phyloP scores from a whole-genome alignment of 108 stramenopile genomes.

The Mediolabrus comicus region DNA sequence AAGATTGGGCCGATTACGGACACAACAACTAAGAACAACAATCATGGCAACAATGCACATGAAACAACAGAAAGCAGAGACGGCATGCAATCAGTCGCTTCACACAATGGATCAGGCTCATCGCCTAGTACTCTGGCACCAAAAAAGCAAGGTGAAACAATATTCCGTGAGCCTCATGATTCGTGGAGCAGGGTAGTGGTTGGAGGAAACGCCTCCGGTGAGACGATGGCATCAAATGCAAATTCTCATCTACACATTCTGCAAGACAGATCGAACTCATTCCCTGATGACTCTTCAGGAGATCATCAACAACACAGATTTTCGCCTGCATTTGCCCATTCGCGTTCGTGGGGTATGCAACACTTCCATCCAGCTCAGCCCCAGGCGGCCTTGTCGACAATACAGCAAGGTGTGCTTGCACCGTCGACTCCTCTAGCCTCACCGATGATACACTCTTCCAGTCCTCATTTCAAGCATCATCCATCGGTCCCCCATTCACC shows the following conservation, averaged over 20 bases:
- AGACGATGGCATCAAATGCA: slow-evolving; percentile 42
- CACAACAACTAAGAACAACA: background rate
- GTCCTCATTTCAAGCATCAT: slow-evolving; percentile 17
- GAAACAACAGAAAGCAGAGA: slow-evolving; percentile 7
- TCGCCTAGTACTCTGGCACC: background rate
- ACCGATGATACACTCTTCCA: slow-evolving; percentile 14
- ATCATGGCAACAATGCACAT: background rate
- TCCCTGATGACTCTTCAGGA: slow-evolving; percentile 8
- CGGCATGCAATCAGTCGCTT: background rate
- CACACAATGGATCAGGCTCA: background rate
- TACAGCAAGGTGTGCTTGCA: slow-evolving; percentile 22
- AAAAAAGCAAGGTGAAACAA: slow-evolving; percentile 7
- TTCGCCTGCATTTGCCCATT: slow-evolving; percentile 6
- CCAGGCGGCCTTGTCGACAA: slow-evolving; percentile 4
- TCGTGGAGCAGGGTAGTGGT: slow-evolving; percentile 38
- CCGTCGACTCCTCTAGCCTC: slow-evolving; percentile 10
- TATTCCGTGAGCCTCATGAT: slow-evolving; percentile 11
- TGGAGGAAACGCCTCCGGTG: slow-evolving; percentile 10
- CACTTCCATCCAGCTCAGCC: slow-evolving; percentile 17
- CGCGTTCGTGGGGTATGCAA: slow-evolving; percentile 18
- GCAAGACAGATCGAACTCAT: slow-evolving; percentile 12
- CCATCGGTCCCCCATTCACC: slow-evolving; percentile 26
- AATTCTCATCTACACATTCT: slow-evolving; percentile 1
- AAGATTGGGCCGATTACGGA: slow-evolving; percentile 23
- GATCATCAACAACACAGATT: background rate